Evolutionary conservation across 352 stramenopile genomes (phyloP).

Genomic region (Phytophthora hybrid): DNA sequence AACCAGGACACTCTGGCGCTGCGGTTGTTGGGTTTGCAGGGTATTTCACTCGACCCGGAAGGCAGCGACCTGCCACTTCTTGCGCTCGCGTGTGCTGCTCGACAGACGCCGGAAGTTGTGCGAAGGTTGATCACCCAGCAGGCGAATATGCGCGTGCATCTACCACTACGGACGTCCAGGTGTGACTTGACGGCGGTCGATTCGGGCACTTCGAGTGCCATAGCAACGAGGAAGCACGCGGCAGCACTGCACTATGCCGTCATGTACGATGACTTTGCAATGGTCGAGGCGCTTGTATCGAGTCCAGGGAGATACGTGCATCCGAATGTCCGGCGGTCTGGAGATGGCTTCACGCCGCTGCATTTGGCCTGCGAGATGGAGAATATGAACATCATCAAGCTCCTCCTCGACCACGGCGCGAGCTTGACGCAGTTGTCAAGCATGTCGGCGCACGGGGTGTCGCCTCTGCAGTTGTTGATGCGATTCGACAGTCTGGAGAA

Average conservation of each 20-base stretch:
- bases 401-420: slow-evolving; percentile 61
- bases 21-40: slow-evolving; percentile 40
- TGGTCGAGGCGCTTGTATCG: slow-evolving; percentile 48
- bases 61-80: slow-evolving; percentile 66
- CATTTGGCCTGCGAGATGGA: slow-evolving; percentile 73
- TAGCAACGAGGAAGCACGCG: slow-evolving; percentile 53
- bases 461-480: slow-evolving; percentile 61
- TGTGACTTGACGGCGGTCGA: slow-evolving; percentile 28
- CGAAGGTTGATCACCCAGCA: slow-evolving; percentile 52
- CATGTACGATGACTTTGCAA: slow-evolving; percentile 59
- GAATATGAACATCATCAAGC: slow-evolving; percentile 54
- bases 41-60: slow-evolving; percentile 50
- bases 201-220: slow-evolving; percentile 25
- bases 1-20: slow-evolving; percentile 51
- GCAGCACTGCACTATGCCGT: slow-evolving; percentile 73
- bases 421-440: slow-evolving; percentile 64
- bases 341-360: slow-evolving; percentile 71
- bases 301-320: slow-evolving; percentile 45
- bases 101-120: slow-evolving; percentile 54
- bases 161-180: slow-evolving; percentile 52
- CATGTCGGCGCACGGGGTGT: slow-evolving; percentile 45
- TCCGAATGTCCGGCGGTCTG: slow-evolving; percentile 64
- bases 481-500: slow-evolving; percentile 60
- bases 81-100: slow-evolving; percentile 60
- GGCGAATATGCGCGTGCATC: slow-evolving; percentile 66